Base-by-base conservation (phyloP, 306 rosid species). In the Begonia fuchsioides region DNA sequence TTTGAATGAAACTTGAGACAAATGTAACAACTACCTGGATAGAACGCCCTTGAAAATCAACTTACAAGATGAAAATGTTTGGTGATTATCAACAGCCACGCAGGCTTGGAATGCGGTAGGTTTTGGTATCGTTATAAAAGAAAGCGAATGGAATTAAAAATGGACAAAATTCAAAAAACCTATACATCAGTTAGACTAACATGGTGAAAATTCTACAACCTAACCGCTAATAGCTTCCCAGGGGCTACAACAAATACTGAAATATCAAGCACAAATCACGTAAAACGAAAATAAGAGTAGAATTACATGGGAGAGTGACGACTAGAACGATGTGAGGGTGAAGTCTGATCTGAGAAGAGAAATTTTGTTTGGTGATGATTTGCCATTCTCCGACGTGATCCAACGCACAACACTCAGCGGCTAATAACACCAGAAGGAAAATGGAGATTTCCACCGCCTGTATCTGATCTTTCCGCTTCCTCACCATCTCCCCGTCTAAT, bases 341-440 rank as follows among this genome's bases (percentile, higher is more conserved):
- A 54, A 70, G 92, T 18, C 81, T 78, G 75, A 81, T 84, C 81
- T 81, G 92, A 46, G 97, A 81, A 39, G 94, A 81, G 71, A 74
- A 84, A 51, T 84, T 84, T 52, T 81, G 92, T 47, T 66, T 71
- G 32, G 97, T 79, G 47, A 90, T 78, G 61, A 84, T 58, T 50
- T 82, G 75, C 95, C 97, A 86, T 12, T 80, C 75, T 2, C 52
- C 62, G 10, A 59, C 17, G 46, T 47, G 46, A 49, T 60, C 58
- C 47, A 43, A 39, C 3, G 82, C 59, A 39, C 62, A 40, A 7
- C 60, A 61, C 32, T 66, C 58, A 32, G 53, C 40, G 46, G 52
- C 49, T 11, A 58, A 49, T 19, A 32, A 20, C 0, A 16, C 47
- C 16, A 49, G 32, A 18, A 58, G 49, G 1, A 52, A 17, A 35